phyloP scores from a whole-genome alignment of 1,284 basidiomycete species.

The Fistulinella cinereoalba region DNA sequence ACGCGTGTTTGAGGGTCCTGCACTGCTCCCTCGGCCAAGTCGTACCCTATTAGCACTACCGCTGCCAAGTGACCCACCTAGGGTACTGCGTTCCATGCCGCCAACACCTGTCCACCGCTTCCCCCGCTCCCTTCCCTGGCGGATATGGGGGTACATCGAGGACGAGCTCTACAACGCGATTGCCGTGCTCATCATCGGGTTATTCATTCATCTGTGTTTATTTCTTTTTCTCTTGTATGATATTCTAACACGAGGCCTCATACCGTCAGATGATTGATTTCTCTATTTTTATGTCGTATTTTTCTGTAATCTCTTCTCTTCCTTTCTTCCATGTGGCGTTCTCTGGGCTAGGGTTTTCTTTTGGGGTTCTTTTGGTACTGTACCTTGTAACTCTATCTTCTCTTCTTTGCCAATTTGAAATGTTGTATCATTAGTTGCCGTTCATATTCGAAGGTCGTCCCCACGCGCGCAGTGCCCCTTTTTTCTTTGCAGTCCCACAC shows the following conservation, averaged over 20 bases:
- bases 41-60: conserved; percentile 6
- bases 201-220: conserved; percentile 29
- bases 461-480: background rate
- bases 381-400: conserved; percentile 3
- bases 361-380: background rate
- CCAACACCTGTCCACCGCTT: background rate
- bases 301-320: background rate
- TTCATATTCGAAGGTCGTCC: background rate
- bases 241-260: conserved; percentile 26
- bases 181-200: conserved; percentile 23
- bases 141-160: conserved; percentile 20
- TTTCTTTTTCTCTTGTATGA: conserved; percentile 32
- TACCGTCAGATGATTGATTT: conserved; percentile 25
- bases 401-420: background rate
- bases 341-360: conserved; percentile 3
- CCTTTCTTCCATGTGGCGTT: conserved; percentile 14
- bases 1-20: conserved; percentile 23
- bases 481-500: background rate
- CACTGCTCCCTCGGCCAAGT: conserved; percentile 15
- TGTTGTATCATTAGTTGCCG: conserved; percentile 20
- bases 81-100: background rate
- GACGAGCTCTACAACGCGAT: conserved; percentile 32
- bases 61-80: background rate
- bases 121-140: conserved; percentile 10
- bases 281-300: conserved; percentile 1